A percentile compares a stretch with the other conserved stretches of the same genome.
Conservation (phyloP, 208 protist species). For the Kentomonas sorsogonicus region DNA sequence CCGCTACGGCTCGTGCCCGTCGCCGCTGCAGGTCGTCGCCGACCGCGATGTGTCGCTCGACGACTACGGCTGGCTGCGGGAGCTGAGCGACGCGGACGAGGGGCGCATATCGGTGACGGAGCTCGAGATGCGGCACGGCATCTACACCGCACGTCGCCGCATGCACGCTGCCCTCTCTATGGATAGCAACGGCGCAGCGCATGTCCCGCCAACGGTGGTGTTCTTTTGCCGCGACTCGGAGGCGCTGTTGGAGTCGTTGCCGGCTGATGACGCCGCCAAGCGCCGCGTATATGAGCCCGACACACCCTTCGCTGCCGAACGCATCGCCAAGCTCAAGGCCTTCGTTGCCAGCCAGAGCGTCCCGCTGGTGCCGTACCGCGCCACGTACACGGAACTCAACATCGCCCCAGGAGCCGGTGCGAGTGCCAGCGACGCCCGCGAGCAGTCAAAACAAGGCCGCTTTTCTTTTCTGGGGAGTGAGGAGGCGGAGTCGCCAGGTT, state of each 20-base stretch:
- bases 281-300: constrained; percentile 55
- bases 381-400: constrained; percentile 20
- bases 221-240: constrained; percentile 75
- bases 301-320: constrained; percentile 21
- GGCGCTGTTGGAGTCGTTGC: constrained; percentile 34
- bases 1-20: constrained; percentile 78
- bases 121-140: constrained; percentile 91
- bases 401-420: not conserved
- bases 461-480: no score
- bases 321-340: constrained; percentile 32
- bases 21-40: constrained; percentile 58
- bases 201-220: constrained; percentile 31
- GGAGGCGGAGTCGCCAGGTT: no score
- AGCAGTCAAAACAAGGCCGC: not conserved
- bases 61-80: constrained; percentile 65
- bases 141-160: constrained; percentile 49
- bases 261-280: constrained; percentile 15
- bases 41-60: constrained; percentile 60
- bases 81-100: constrained; percentile 18
- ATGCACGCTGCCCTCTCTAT: constrained; percentile 8
- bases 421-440: not conserved
- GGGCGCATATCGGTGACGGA: constrained; percentile 89
- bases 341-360: constrained; percentile 26
- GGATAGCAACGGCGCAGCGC: no score
- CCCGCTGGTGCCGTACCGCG: constrained; percentile 41